phyloP scores from a whole-genome alignment of 169 alveolate genomes.

The Eimeria tenella region DNA sequence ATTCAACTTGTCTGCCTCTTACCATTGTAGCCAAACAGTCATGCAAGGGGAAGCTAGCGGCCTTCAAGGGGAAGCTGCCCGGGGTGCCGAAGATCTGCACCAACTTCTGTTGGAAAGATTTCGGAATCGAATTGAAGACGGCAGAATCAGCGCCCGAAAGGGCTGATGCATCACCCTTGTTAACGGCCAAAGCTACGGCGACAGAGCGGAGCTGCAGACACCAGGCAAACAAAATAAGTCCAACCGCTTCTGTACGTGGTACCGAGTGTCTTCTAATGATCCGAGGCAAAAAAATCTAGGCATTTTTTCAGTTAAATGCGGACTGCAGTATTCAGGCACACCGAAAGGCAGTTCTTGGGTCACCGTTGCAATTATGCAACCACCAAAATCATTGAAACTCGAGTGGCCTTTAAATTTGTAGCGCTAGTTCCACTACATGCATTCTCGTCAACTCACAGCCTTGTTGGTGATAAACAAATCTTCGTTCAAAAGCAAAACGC shows the following conservation, averaged over 20 bases:
- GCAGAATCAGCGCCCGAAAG: conserved; percentile 4
- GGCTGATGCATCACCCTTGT: neutral
- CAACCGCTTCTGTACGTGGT: neutral
- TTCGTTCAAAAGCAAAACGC: conserved; percentile 86
- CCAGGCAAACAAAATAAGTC: neutral
- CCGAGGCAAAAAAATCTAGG: too few species aligned
- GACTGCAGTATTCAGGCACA: too few species aligned
- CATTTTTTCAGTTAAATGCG: too few species aligned
- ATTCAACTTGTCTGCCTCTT: neutral
- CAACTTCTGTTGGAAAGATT: conserved; percentile 31
- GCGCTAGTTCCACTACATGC: neutral
- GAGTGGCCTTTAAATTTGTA: neutral
- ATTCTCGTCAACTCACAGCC: neutral
- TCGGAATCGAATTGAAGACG: neutral
- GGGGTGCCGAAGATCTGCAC: neutral
- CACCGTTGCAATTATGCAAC: too few species aligned
- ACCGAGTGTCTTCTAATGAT: too few species aligned
- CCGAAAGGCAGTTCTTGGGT: too few species aligned
- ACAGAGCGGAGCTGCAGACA: neutral
- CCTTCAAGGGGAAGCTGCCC: conserved; percentile 13
- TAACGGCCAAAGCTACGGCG: neutral
- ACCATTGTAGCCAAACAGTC: conserved; percentile 50
- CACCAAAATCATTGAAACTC: neutral
- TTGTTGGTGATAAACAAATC: conserved; percentile 58
- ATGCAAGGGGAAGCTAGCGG: conserved; percentile 47